These are phyloP conservation scores for Pythium utonaiense DNA, from an alignment of 352 stramenopile genomes.

Conservation along the genomic window DNA sequence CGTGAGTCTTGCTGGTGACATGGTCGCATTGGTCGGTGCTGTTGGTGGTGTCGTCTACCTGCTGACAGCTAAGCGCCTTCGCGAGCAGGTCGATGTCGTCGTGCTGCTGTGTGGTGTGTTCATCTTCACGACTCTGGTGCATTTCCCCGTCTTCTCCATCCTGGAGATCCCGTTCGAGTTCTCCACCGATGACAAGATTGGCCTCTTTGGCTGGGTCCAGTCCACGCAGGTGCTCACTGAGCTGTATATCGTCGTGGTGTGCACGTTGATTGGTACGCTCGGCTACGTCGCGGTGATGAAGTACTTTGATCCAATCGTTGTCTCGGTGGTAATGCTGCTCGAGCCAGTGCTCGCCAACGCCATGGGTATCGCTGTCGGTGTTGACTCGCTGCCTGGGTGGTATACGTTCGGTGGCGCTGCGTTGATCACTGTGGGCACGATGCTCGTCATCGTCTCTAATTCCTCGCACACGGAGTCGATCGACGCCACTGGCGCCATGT, in stretches of 20 bases:
- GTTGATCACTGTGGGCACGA: constrained; percentile 65
- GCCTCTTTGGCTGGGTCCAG: constrained; percentile 85
- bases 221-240: constrained; percentile 63
- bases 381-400: constrained; percentile 72
- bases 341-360: constrained; percentile 77
- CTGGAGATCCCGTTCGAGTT: constrained; percentile 65
- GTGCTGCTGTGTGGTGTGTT: constrained; percentile 69
- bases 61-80: constrained; percentile 66
- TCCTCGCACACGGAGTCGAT: constrained; percentile 77
- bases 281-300: constrained; percentile 89
- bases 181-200: constrained; percentile 62
- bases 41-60: constrained; percentile 75
- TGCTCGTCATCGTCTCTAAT: constrained; percentile 72
- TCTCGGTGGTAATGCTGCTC: constrained; percentile 87
- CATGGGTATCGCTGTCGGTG: constrained; percentile 67
- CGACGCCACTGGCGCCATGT: constrained; percentile 77
- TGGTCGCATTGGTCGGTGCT: constrained; percentile 71
- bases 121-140: constrained; percentile 55
- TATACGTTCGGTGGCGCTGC: constrained; percentile 62
- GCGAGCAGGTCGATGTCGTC: constrained; percentile 59
- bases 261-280: constrained; percentile 81
- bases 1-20: constrained; percentile 57
- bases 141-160: constrained; percentile 63
- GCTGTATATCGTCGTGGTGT: constrained; percentile 84
- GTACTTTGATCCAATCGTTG: constrained; percentile 89